Percentiles rank a stretch among this genome's conserved stretches.
Evolutionary conservation across 2,329 filamentous ascomycete genomes (phyloP).

Genomic region (Diaporthe australafricana): DNA sequence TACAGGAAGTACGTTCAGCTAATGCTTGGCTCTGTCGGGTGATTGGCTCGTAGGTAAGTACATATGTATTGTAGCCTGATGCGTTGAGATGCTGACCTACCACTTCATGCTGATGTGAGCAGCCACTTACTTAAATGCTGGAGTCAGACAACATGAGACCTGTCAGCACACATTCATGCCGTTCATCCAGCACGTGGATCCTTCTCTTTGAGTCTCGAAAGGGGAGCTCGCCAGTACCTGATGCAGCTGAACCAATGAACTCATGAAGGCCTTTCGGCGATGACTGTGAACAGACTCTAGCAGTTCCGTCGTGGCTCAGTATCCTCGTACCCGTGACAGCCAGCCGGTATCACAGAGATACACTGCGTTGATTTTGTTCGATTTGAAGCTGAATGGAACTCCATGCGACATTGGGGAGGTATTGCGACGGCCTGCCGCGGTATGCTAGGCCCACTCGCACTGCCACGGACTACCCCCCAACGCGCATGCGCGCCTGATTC

Average conservation of each 20-base stretch:
- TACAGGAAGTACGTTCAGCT: not conserved
- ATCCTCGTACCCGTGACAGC: too few relatives aligned
- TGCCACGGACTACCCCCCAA: not conserved
- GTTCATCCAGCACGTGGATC: too few relatives aligned
- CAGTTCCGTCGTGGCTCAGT: too few relatives aligned
- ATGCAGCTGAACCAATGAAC: not conserved
- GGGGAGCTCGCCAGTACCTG: not conserved
- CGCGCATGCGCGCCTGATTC: not conserved
- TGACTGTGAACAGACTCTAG: too few relatives aligned
- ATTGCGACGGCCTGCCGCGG: not conserved
- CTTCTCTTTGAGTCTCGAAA: not conserved
- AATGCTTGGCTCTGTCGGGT: not conserved
- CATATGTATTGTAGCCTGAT: too few relatives aligned
- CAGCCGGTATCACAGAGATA: too few relatives aligned
- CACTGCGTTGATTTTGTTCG: too few relatives aligned
- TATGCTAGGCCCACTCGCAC: not conserved
- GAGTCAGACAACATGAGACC: too few relatives aligned
- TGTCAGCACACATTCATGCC: not conserved
- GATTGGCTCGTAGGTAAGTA: not conserved
- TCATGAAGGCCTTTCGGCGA: too few relatives aligned
- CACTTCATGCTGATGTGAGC: slow-evolving; percentile 11
- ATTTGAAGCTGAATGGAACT: too few relatives aligned
- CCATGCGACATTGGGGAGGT: not conserved
- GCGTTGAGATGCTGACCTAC: not conserved
- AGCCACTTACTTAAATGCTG: not conserved